Evolutionary conservation across 2,329 filamentous ascomycete genomes (phyloP).

Genomic region (Claviceps purpurea): DNA sequence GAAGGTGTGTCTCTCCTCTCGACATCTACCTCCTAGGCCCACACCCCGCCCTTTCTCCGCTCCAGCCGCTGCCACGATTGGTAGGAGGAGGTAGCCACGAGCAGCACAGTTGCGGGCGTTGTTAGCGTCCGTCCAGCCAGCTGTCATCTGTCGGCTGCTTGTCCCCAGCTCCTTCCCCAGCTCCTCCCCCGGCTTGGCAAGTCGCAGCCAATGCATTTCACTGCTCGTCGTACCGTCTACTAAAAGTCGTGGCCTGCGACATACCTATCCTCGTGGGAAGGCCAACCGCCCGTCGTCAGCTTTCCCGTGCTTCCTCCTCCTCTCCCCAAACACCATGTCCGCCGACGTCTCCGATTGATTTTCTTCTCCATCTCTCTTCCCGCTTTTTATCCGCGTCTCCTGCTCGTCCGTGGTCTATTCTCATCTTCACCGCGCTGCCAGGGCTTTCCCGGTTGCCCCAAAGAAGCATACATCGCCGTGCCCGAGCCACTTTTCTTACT

Average conservation of each 20-base stretch:
- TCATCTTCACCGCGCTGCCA: not conserved
- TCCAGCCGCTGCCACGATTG: conserved; percentile 1
- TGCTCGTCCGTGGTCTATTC: not conserved
- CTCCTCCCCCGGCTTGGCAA: not conserved
- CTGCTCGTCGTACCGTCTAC: not conserved
- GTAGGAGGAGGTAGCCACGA: not conserved
- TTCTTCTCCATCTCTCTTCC: not conserved
- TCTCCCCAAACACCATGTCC: conserved; percentile 3
- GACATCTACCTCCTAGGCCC: too few relatives aligned
- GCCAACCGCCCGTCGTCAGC: not conserved
- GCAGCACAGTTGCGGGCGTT: not conserved
- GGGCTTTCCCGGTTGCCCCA: not conserved
- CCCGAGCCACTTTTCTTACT: not conserved
- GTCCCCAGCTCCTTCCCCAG: not conserved
- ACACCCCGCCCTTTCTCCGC: not conserved
- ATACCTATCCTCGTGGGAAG: not conserved
- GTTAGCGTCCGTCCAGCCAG: not conserved
- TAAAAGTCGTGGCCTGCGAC: not conserved
- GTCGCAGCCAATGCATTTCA: not conserved
- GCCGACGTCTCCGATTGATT: conserved; percentile 6
- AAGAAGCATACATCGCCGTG: not conserved
- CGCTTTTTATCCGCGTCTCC: too few relatives aligned
- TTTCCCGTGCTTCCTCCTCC: not conserved
- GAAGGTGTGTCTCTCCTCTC: not conserved
- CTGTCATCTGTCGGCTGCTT: not conserved